Evolutionary conservation across 352 stramenopile species (phyloP), one percentile per base, ranked within the genome.

Genomic region (Pythium brachiatum): DNA sequence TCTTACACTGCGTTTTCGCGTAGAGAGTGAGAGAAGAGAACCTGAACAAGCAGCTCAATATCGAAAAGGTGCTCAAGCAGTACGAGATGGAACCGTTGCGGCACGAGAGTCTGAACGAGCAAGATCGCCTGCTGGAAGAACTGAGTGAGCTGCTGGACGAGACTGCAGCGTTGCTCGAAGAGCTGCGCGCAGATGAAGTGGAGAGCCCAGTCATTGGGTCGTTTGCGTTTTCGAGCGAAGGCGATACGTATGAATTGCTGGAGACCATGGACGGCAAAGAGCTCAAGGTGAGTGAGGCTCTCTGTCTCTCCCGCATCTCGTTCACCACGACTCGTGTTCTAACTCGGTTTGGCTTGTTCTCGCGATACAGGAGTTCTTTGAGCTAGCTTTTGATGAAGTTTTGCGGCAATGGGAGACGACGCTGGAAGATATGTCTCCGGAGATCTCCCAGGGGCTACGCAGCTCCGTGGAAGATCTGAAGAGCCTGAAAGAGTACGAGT

Each of bases 221-320:
- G 25, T 87, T 89, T 67, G 77, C 72, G 26, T 89, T 89, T 29
- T 86, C 71, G 18, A 88, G 74, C 47, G 68, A 80, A 44, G 74
- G 71, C 15, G 78, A 76, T 23, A 77, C 75, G 43, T 89, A 88
- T 56, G 81, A 90, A 53, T 50, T 79, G 43, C 68, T 92, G 13
- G 76, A 89, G 63, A 76, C 62, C 26, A 89, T 92, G 81, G 70
- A 90, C 53, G 83, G 81, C 34, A 78, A 82, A 34, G 79, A 88
- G 44, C 62, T 92, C 15, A 88, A 90, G 77, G 79, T 89, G 32
- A 7, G 64, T 15, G 15, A 36, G 4, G 52, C 31, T 3, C 20
- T 47, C 7, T n/a, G 11, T 53, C n/a, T 43, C 26, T 9, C 9
- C n/a, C 20, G 4, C n/a, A 7, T n/a, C 16, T 53, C 1, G 27